Evolutionary conservation across 1,139 yeast genomes (phyloP).

Genomic region (Hanseniaspora gamundiae): DNA sequence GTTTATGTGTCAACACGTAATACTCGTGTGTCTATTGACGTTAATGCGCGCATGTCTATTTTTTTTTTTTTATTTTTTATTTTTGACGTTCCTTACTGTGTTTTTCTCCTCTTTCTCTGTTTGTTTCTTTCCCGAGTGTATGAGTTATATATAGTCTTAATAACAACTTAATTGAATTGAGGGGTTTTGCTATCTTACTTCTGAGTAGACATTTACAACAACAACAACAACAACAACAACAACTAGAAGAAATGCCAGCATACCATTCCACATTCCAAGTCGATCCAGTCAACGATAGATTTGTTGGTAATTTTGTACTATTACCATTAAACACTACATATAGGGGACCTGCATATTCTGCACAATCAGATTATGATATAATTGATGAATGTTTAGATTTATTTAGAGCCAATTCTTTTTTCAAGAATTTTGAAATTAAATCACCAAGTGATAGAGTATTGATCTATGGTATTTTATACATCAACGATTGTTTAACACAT

Average conservation of each 20-base stretch:
- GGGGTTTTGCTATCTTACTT: too few relatives aligned
- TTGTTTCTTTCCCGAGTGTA: not conserved
- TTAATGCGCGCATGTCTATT: not conserved
- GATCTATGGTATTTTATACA: conserved; percentile 87
- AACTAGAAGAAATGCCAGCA: conserved; percentile 33
- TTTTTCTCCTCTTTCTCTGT: not conserved
- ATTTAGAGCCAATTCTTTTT: conserved; percentile 90
- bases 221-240: not conserved
- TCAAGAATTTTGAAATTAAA: conserved; percentile 91
- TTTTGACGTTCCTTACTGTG: not conserved
- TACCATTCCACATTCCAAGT: conserved; percentile 82
- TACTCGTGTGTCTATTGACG: too few relatives aligned
- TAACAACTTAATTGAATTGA: too few relatives aligned
- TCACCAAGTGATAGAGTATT: conserved; percentile 92
- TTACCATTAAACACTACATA: conserved; percentile 73
- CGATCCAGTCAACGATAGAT: conserved; percentile 41
- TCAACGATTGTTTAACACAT: conserved; percentile 70
- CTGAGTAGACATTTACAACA: not conserved
- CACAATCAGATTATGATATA: conserved; percentile 75
- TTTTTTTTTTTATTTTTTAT: not conserved
- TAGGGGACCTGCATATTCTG: conserved; percentile 88
- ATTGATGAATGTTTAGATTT: conserved; percentile 83
- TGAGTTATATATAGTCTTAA: not conserved
- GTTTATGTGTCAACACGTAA: too few relatives aligned
- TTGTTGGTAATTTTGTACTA: conserved; percentile 57